Conservation (phyloP, 805 yeast species). For the Torulaspora indica region DNA sequence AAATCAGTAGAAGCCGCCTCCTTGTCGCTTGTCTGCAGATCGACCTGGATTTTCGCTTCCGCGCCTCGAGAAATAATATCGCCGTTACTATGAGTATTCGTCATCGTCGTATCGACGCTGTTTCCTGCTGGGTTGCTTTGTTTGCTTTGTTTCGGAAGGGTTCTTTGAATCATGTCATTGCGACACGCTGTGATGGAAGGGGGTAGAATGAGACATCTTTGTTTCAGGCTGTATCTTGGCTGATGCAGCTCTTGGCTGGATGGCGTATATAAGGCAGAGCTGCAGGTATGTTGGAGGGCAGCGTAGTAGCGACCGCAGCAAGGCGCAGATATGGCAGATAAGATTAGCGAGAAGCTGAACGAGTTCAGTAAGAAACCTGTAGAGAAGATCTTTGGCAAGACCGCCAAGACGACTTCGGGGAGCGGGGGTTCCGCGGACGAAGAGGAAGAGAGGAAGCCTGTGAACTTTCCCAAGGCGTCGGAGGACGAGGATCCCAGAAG, state of each 20-base stretch:
- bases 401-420: constrained; percentile 9
- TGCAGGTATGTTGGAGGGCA: neutral
- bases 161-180: neutral
- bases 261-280: neutral
- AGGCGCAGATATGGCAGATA: constrained; percentile 13
- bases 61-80: neutral
- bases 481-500: constrained; percentile 14
- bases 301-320: neutral
- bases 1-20: too few relatives aligned
- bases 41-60: neutral
- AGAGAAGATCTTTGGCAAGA: constrained; percentile 4
- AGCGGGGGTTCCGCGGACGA: constrained; percentile 7
- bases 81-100: neutral
- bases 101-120: neutral
- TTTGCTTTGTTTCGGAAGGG: neutral
- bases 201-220: neutral
- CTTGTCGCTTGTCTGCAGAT: too few relatives aligned
- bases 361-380: constrained; percentile 15
- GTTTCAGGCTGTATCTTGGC: neutral
- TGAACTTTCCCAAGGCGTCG: constrained; percentile 11
- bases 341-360: constrained; percentile 13
- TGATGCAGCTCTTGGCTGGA: too few relatives aligned
- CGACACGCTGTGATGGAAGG: neutral
- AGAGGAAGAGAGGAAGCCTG: constrained; percentile 13
- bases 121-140: too few relatives aligned